Conservation (phyloP, 192 early-diverging fungal genomes). For the Funneliformis geosporum region DNA sequence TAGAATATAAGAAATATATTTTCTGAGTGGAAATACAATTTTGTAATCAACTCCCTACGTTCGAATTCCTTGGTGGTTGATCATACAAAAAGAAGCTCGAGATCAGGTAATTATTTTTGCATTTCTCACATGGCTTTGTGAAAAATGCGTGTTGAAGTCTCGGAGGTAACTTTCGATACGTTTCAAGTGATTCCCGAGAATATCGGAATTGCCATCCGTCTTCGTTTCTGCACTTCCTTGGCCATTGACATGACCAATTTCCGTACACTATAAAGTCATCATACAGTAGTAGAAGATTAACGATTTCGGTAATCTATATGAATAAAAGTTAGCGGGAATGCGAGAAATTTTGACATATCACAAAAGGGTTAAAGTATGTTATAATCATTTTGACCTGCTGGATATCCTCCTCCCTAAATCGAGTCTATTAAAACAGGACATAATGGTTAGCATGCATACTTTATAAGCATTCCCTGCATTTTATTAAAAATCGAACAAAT, state of each 20-base stretch:
- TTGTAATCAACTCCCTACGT: not conserved
- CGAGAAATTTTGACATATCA: too few species aligned
- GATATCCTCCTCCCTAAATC: too few species aligned
- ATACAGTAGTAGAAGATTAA: not conserved
- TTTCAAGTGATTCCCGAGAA: not conserved
- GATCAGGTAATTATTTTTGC: not conserved
- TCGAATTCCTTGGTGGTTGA: not conserved
- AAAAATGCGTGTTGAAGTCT: not conserved
- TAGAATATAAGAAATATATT: not conserved
- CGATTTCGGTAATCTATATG: not conserved
- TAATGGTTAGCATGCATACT: too few species aligned
- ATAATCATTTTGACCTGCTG: too few species aligned
- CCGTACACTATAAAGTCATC: not conserved
- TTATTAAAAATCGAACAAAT: too few species aligned
- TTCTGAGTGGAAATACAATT: too few species aligned
- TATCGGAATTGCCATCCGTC: not conserved
- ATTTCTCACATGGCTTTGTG: not conserved
- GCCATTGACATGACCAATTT: not conserved
- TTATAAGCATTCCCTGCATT: too few species aligned
- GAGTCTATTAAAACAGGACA: too few species aligned
- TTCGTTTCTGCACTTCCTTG: not conserved
- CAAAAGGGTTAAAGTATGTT: too few species aligned
- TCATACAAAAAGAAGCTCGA: not conserved
- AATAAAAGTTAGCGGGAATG: not conserved
- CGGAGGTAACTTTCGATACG: not conserved